Evolutionary conservation across 1,284 basidiomycete species (phyloP), one percentile per base, ranked within the genome.

Genomic region (Moesziomyces globuligerus): DNA sequence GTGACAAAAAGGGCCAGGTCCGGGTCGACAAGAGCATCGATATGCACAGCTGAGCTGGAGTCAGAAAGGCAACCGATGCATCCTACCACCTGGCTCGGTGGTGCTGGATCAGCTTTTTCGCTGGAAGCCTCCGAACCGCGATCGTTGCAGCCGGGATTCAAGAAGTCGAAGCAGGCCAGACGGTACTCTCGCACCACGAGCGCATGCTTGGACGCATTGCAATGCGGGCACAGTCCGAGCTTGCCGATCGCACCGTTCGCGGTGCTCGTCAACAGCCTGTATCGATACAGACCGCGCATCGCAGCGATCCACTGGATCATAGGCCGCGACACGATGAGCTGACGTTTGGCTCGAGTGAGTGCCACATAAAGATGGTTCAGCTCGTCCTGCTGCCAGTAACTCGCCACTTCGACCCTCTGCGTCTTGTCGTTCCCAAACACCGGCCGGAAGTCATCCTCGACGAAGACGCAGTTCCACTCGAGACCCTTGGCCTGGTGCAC

Each of bases 401-500:
- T 37, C 10, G 57, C 53, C n/a, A 77, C 74, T 15, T 73, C 62
- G 7, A 67, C 40, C 20, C 60, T 26, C 43, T 61, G 57, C 36
- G 59, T 38, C 39, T 46, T 57, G 24, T 62, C 62, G 24, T 20
- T 46, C 1, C 57, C 64, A 23, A 64, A 60, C 15, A 56, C 39
- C 3, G 77, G 77, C 15, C 72, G 66, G 23, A 79, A 79, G 39
- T 79, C 77, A 44, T 77, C 72, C 15, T 72, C 69, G 20, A 79
- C 65, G 18, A 69, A 43, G 10, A 79, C 77, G 15, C 61, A 40
- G 41, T 79, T 74, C 77, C 77, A 79, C 36, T 79, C 77, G 18
- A 79, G 67, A 23, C 77, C 77, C 40, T 79, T 79, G 7, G 75
- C 74, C 49, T 79, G 77, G 26, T 79, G 77, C 15, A 76, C 74